Evolutionary conservation across 805 yeast genomes (phyloP), one percentile per base, ranked within the genome.

Genomic region (Metschnikowia shivogae): DNA sequence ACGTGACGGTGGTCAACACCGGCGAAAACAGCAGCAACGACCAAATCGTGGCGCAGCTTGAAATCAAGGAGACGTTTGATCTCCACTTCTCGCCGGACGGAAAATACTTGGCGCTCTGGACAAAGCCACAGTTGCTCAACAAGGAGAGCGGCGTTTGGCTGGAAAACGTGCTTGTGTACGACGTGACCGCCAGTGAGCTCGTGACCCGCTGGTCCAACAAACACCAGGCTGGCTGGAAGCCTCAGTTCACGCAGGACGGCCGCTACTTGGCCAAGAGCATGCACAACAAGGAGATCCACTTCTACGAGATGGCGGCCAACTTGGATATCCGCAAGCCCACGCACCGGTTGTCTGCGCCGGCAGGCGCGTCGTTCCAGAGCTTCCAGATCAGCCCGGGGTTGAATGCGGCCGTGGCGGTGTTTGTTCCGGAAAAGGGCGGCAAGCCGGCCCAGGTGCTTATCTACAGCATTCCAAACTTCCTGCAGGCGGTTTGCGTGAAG

Each of bases 81-180:
- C 62, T 93, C 56, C 80, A 81, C 49, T 89, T 93, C 63, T 87
- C 96, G n/a, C 96, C 97, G 8, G 73, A 78, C 39, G 98, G 97
- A 12, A 79, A 81, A 37, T 90, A 74, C 60, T 65, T 93, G 51
- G 79, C 87, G 52, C 80, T 95, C 32, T 93, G 97, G 97, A 89
- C 89, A 55, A 87, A 89, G 59, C 95, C 97, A 4, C 68, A 78
- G 39, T 78, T 83, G 56, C 48, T 68, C 48, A 72, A 79, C 56
- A 81, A 78, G 55, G 89, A 80, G 48, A 72, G 81, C 42, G 90
- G 95, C 38, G 80, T 83, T 59, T 86, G 81, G 76, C 77, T 73
- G 49, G 81, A 88, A 50, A 93, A 93, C 65, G 88, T 92, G 52
- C 80, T 81, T 60, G 76, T 93, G 46, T 89, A 85, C 79, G 76